A percentile compares a stretch with the other conserved stretches of the same genome.
Conservation (phyloP, 495 filamentous ascomycete genomes). For the Hypoxylon trugodes region DNA sequence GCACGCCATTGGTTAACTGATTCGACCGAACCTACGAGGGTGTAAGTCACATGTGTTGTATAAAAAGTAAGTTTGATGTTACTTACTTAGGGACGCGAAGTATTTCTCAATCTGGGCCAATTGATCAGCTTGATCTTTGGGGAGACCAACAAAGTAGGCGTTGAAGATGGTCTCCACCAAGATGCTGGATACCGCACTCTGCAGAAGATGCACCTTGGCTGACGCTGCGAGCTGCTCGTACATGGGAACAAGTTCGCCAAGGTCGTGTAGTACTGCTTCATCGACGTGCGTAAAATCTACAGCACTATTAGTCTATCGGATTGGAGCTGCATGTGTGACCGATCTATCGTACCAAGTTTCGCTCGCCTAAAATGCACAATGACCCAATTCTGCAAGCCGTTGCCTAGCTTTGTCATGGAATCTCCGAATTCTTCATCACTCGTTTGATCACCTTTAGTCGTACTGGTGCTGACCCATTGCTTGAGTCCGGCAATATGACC, state of each 20-base stretch:
- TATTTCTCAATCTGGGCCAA: conserved; percentile 56
- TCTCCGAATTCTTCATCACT: conserved; percentile 64
- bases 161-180: conserved; percentile 61
- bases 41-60: conserved; percentile 29
- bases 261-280: conserved; percentile 47
- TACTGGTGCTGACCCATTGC: conserved; percentile 62
- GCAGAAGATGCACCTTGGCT: conserved; percentile 61
- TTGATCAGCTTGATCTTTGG: conserved; percentile 51
- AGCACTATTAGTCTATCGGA: conserved; percentile 19
- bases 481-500: conserved; percentile 62
- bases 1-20: conserved; percentile 65
- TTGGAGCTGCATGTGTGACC: not conserved
- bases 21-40: conserved; percentile 52
- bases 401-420: conserved; percentile 57
- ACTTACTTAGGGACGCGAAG: conserved; percentile 56
- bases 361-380: conserved; percentile 62
- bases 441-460: conserved; percentile 54
- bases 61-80: conserved; percentile 7
- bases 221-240: conserved; percentile 56
- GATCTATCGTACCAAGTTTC: conserved; percentile 54
- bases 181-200: conserved; percentile 60
- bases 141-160: conserved; percentile 61
- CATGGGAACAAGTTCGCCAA: conserved; percentile 57
- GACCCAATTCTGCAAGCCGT: conserved; percentile 67
- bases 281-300: conserved; percentile 52